Base-by-base conservation (phyloP, 208 protist genomes). In the Trypanosoma scelopori region DNA sequence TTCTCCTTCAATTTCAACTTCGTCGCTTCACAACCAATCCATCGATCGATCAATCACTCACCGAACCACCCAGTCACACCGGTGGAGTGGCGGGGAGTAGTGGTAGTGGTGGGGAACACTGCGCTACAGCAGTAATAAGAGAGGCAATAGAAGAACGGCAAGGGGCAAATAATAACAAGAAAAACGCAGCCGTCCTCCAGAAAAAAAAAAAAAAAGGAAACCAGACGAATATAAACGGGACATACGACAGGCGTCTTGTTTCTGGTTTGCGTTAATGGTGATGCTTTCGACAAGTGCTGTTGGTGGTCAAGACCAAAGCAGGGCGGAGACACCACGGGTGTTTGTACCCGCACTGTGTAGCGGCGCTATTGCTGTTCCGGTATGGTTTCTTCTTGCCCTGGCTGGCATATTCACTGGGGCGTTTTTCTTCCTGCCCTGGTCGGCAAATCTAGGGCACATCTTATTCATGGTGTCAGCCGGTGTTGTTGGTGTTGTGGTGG, bases 361-460 rank as follows among this genome's bases (percentile, higher is more conserved):
- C 39, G 64, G 60, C 50, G 52, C 57, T 7, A 28, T 55, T 39
- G 57, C 47, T n/a, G 20, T 75, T 22, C 78, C 78, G 18, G 49
- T 49, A 53, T 71, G 64, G 65, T 32, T 81, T 46, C 25, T 66
- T 28, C 49, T 81, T 43, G 30, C 63, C 12, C 15, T 76, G 23
- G 53, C 53, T 3, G 88, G 83, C 15, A 27, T 89, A 5, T 50
- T 88, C 11, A 81, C 74, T 13, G 82, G 74, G 11, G 16, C 88
- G 20, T 82, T 93, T 57, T 76, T 87, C 42, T 95, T 87, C 51
- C 64, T 93, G 27, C 90, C 90, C 7, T 92, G 80, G 77, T 88
- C 82, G 1, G 30, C 55, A 1, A 85, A 84, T 56, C 42, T 73
- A 1, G 58, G 84, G 30, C 89, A 93, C 23, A 82, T 95, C 51